Percentiles rank a stretch among this genome's conserved stretches.
phyloP scores from a whole-genome alignment of 441 rosid genomes.

The Sinapis alba region DNA sequence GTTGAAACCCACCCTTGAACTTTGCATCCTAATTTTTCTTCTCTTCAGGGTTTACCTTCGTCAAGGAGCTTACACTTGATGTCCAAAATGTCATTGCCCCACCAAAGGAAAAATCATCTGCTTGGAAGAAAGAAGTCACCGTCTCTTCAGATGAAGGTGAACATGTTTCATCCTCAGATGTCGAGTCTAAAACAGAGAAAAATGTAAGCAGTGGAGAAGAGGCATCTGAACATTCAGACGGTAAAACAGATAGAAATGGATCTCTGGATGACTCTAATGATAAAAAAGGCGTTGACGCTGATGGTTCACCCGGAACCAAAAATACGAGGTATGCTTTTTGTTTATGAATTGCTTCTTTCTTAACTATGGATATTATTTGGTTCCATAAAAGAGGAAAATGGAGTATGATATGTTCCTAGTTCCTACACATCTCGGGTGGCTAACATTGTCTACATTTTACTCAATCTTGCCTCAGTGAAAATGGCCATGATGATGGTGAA shows the following conservation, averaged over 20 bases:
- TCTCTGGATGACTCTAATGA: slow-evolving; percentile 59
- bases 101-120: slow-evolving; percentile 68
- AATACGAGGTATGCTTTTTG: slow-evolving; percentile 50
- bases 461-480: slow-evolving; percentile 55
- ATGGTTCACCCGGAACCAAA: slow-evolving; percentile 63
- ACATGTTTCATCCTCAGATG: slow-evolving; percentile 43
- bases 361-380: not conserved
- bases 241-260: slow-evolving; percentile 45
- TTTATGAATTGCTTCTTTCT: not conserved
- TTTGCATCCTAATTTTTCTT: slow-evolving; percentile 11
- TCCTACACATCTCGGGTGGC: not conserved
- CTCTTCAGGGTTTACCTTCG: slow-evolving; percentile 74
- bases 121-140: slow-evolving; percentile 38
- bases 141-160: slow-evolving; percentile 43
- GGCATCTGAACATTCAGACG: slow-evolving; percentile 51
- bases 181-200: slow-evolving; percentile 50
- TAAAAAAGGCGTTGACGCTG: slow-evolving; percentile 49
- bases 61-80: slow-evolving; percentile 95
- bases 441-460: not conserved
- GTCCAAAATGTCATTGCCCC: slow-evolving; percentile 87
- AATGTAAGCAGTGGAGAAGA: slow-evolving; percentile 47
- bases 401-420: slow-evolving; percentile 15
- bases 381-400: not conserved
- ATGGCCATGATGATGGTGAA: slow-evolving; percentile 52
- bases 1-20: slow-evolving; percentile 7